Conservation (phyloP, 2,329 filamentous ascomycete genomes). For the Phyllosticta ampelicida region DNA sequence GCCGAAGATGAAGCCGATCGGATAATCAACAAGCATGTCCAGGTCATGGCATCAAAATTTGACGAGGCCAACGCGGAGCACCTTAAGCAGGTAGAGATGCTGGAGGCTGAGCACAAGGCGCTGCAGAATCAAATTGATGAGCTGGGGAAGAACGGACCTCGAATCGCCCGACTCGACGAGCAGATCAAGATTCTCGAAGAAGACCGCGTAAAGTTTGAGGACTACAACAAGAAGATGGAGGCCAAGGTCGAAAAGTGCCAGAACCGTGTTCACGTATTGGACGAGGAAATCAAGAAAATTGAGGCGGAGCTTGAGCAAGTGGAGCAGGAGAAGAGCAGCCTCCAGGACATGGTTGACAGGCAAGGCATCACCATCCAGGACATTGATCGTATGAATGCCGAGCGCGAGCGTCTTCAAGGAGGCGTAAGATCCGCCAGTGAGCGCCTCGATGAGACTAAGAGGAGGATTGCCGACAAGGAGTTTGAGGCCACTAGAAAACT, state of each 20-base stretch:
- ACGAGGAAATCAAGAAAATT: conserved; percentile 74
- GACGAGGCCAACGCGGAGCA: conserved; percentile 77
- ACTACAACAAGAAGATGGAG: conserved; percentile 78
- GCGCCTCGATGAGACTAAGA: conserved; percentile 76
- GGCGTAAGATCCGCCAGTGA: conserved; percentile 67
- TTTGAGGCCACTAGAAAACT: conserved; percentile 74
- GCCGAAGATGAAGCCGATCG: conserved; percentile 84
- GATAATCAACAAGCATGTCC: conserved; percentile 70
- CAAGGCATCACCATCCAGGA: conserved; percentile 95
- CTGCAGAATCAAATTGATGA: conserved; percentile 81
- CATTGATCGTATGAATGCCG: conserved; percentile 97
- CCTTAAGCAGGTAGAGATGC: conserved; percentile 66
- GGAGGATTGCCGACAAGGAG: conserved; percentile 74
- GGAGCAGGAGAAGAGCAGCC: conserved; percentile 66
- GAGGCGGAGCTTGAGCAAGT: conserved; percentile 72
- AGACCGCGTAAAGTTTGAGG: conserved; percentile 88
- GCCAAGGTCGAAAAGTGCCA: conserved; percentile 85
- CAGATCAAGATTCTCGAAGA: conserved; percentile 90
- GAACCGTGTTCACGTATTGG: conserved; percentile 66
- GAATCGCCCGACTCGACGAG: conserved; percentile 74
- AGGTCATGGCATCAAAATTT: conserved; percentile 80
- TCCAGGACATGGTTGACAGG: conserved; percentile 81
- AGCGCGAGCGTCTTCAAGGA: conserved; percentile 85
- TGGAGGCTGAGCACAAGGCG: conserved; percentile 76
- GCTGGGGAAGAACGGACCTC: conserved; percentile 73